Percentiles rank a stretch among this genome's conserved stretches.
Conservation (phyloP, 2,329 filamentous ascomycete genomes). For the Diaporthe aspalathi region DNA sequence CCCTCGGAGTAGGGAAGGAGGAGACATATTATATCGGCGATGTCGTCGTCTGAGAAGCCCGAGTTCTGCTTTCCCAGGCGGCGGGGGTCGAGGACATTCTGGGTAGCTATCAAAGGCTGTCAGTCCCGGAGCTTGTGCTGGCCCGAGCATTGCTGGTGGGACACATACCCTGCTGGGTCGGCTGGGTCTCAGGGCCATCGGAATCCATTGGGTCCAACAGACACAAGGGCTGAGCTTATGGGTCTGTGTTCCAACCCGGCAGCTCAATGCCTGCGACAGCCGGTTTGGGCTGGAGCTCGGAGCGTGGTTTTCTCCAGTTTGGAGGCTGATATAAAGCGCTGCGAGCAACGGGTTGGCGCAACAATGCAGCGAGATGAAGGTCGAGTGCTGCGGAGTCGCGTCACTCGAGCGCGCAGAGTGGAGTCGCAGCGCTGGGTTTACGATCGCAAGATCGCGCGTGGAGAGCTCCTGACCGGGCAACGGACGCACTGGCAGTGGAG, state of each 20-base stretch:
- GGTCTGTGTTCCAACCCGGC: constrained; percentile 31
- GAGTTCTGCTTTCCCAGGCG: constrained; percentile 84
- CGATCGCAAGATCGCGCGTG: constrained; percentile 28
- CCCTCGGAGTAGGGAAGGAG: constrained; percentile 81
- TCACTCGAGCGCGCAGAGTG: constrained; percentile 20
- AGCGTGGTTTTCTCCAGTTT: constrained; percentile 6
- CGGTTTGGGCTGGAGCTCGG: constrained; percentile 5
- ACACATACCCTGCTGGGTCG: constrained; percentile 40
- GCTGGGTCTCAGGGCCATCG: constrained; percentile 32
- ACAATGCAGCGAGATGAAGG: constrained; percentile 2
- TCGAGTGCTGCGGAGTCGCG: constrained; percentile 21
- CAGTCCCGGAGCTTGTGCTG: constrained; percentile 19
- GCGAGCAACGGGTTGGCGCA: constrained; percentile 1
- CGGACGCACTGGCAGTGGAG: constrained; percentile 30
- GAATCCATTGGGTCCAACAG: constrained; percentile 38
- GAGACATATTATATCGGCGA: constrained; percentile 89
- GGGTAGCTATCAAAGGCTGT: constrained; percentile 68
- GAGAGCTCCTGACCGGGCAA: constrained; percentile 29
- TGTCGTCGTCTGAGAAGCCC: constrained; percentile 83
- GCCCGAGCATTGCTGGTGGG: constrained; percentile 26
- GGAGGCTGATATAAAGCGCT: neutral
- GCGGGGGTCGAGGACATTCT: constrained; percentile 83
- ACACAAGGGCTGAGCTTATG: constrained; percentile 15
- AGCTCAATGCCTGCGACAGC: constrained; percentile 28
- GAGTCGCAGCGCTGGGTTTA: constrained; percentile 28